phyloP scores from a whole-genome alignment of 306 rosid genomes.

The Lithocarpus polystachyus region DNA sequence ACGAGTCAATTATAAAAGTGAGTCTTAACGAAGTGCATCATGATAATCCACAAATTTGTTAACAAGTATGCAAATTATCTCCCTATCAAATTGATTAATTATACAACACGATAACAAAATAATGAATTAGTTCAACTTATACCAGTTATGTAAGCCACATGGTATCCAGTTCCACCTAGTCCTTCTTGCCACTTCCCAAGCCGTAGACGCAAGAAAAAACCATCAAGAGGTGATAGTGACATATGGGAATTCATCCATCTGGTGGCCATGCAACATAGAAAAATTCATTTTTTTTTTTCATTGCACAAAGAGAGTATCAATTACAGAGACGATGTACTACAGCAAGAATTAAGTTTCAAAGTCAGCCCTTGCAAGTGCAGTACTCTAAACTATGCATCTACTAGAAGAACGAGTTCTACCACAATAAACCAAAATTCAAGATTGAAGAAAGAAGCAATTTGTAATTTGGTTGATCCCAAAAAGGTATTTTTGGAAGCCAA shows the following conservation, averaged over 20 bases:
- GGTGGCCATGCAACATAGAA: conserved; percentile 16
- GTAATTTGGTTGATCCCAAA: background rate
- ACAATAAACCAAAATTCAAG: background rate
- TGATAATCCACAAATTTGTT: background rate
- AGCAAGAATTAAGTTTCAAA: background rate
- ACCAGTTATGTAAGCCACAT: conserved; percentile 86
- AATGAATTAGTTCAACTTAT: conserved; percentile 21
- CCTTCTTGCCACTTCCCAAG: conserved; percentile 92
- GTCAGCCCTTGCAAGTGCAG: background rate
- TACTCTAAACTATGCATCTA: background rate
- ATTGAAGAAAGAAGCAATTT: background rate
- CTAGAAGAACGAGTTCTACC: background rate
- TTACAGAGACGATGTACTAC: background rate
- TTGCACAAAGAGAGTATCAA: background rate
- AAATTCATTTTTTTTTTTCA: background rate
- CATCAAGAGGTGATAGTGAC: conserved; percentile 58
- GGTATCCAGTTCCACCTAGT: conserved; percentile 71
- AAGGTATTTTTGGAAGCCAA: background rate
- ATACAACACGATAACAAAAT: conserved; percentile 3
- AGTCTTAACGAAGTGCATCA: background rate
- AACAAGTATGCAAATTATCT: background rate
- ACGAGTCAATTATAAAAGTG: background rate
- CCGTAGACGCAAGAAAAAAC: conserved; percentile 83
- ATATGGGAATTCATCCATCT: conserved; percentile 64
- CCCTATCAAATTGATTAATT: background rate